Percentiles rank a stretch among this genome's conserved stretches.
phyloP scores from a whole-genome alignment of 2,329 filamentous ascomycete species.

The Colletotrichum phormii region DNA sequence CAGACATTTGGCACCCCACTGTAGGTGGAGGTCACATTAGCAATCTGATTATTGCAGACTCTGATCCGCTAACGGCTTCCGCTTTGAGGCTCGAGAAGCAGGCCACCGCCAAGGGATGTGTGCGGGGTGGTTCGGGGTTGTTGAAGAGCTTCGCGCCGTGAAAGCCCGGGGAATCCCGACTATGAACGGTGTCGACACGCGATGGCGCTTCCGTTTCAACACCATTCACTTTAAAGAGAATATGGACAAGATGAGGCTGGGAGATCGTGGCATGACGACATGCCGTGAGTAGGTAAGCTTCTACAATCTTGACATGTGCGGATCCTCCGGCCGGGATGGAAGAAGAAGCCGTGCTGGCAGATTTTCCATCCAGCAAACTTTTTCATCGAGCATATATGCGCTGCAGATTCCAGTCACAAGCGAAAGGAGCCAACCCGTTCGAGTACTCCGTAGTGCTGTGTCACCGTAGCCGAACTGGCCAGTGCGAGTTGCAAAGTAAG shows the following conservation, averaged over 20 bases:
- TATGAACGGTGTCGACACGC: neutral
- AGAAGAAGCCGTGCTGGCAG: neutral
- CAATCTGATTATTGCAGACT: constrained; percentile 20
- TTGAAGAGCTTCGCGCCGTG: constrained; percentile 2
- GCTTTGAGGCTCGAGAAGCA: constrained; percentile 5
- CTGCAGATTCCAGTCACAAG: neutral
- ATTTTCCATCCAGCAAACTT: neutral
- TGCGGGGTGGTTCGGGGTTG: constrained; percentile 15
- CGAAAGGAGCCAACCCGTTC: neutral
- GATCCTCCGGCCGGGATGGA: neutral
- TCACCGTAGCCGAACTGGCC: neutral
- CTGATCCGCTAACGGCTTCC: constrained; percentile 22
- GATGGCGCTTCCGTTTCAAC: neutral
- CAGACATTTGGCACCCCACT: too few relatives aligned
- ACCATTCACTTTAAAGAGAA: neutral
- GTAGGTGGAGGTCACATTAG: neutral
- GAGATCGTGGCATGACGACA: constrained; percentile 5
- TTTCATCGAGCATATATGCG: neutral
- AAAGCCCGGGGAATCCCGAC: constrained; percentile 12
- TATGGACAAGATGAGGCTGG: neutral
- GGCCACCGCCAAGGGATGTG: constrained; percentile 1
- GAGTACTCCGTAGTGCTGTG: neutral
- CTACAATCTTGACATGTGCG: neutral
- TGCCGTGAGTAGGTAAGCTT: neutral
- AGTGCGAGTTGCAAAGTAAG: neutral